Conservation (phyloP, 805 yeast species). For the Candida maltosa region DNA sequence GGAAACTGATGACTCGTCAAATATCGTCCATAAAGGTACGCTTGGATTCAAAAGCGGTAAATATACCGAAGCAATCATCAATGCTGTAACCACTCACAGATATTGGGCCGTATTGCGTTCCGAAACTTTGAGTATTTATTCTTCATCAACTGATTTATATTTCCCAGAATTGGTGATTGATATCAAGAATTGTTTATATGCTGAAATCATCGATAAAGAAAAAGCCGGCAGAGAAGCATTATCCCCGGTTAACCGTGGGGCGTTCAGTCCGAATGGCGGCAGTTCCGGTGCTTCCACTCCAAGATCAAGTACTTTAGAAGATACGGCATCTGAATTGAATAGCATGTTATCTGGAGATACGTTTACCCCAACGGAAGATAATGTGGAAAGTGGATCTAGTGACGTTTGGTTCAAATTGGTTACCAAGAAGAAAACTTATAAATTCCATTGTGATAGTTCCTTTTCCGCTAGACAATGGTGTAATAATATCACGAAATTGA, state of each 20-base stretch:
- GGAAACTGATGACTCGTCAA: conserved; percentile 21
- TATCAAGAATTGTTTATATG: conserved; percentile 57
- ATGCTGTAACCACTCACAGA: conserved; percentile 40
- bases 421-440: conserved; percentile 54
- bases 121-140: conserved; percentile 64
- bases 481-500: conserved; percentile 65
- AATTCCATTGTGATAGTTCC: conserved; percentile 70
- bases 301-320: conserved; percentile 5
- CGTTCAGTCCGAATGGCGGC: not conserved
- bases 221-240: conserved; percentile 13
- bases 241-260: conserved; percentile 2
- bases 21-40: conserved; percentile 31
- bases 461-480: conserved; percentile 81
- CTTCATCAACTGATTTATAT: conserved; percentile 73
- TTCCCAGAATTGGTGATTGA: conserved; percentile 80
- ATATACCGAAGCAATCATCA: conserved; percentile 35
- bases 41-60: conserved; percentile 36
- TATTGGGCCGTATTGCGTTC: conserved; percentile 81
- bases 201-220: conserved; percentile 44
- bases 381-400: conserved; percentile 21
- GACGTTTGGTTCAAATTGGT: conserved; percentile 56
- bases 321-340: conserved; percentile 2
- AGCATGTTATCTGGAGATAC: conserved; percentile 6
- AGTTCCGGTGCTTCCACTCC: conserved; percentile 6
- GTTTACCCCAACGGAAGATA: conserved; percentile 21